A percentile compares a stretch with the other conserved stretches of the same genome.
phyloP scores from a whole-genome alignment of 176 grass and related monocot genomes.

The Carex pumila region DNA sequence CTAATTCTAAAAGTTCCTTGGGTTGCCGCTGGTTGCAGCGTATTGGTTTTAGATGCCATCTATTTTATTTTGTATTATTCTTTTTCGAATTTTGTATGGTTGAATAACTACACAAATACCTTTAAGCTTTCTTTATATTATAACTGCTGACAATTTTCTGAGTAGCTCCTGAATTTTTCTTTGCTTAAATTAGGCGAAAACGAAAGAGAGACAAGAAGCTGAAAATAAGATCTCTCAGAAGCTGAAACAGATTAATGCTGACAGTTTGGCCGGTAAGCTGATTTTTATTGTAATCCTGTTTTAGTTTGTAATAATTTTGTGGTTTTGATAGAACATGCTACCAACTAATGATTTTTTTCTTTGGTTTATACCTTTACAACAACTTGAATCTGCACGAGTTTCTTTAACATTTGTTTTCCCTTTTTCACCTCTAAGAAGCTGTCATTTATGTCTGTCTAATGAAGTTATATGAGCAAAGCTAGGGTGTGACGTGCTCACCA shows the following conservation, averaged over 20 bases:
- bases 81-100: neutral
- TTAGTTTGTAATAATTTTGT: neutral
- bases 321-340: neutral
- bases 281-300: constrained; percentile 14
- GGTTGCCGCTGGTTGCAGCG: neutral
- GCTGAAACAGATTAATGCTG: constrained; percentile 41
- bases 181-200: constrained; percentile 31
- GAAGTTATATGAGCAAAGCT: too few relatives aligned
- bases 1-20: neutral
- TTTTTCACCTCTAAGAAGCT: too few relatives aligned
- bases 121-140: neutral
- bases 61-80: neutral
- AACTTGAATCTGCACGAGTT: neutral
- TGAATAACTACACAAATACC: neutral
- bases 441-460: too few relatives aligned
- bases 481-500: too few relatives aligned
- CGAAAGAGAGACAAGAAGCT: constrained; percentile 32
- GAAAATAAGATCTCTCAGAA: constrained; percentile 27
- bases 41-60: neutral
- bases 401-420: neutral
- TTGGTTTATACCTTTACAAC: neutral
- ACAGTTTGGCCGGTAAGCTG: constrained; percentile 30
- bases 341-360: neutral
- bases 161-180: constrained; percentile 14
- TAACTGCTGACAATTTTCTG: neutral